Conservation (phyloP, 2,329 filamentous ascomycete genomes). For the Diplodia corticola region DNA sequence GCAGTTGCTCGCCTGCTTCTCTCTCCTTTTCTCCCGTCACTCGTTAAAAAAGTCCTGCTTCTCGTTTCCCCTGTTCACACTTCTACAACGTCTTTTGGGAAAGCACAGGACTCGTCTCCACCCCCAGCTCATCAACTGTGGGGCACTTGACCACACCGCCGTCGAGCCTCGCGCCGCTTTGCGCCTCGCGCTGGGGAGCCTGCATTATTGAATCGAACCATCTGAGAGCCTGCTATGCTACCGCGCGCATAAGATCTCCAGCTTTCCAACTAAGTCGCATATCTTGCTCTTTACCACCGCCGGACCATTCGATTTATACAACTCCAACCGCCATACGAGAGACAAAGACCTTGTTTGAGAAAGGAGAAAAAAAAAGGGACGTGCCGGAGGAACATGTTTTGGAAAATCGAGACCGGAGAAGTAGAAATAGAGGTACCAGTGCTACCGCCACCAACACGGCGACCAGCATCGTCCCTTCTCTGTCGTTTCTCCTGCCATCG, state of each 20-base stretch:
- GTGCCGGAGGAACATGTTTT: background rate
- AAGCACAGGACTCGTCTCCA: background rate
- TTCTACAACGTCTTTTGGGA: background rate
- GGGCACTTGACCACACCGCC: background rate
- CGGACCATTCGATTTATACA: background rate
- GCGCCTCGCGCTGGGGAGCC: background rate
- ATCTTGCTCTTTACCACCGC: background rate
- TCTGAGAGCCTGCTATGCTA: background rate
- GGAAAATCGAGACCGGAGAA: background rate
- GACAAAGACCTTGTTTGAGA: background rate
- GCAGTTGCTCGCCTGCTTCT: background rate
- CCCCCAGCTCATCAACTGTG: constrained; percentile 1
- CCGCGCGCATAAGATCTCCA: background rate
- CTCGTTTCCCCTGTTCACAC: background rate
- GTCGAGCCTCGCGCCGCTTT: background rate
- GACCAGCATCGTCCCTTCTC: background rate
- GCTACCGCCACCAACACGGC: background rate
- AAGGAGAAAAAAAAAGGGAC: no score
- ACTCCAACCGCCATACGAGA: background rate
- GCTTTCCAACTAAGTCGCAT: background rate
- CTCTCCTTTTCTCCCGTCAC: background rate
- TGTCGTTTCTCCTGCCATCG: background rate
- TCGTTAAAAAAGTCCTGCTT: background rate
- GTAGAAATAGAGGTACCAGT: background rate
- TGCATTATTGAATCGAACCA: background rate